Percentiles rank a stretch among this genome's conserved stretches.
phyloP scores from a whole-genome alignment of 345 rosid species.

The Boechera divaricarpa region DNA sequence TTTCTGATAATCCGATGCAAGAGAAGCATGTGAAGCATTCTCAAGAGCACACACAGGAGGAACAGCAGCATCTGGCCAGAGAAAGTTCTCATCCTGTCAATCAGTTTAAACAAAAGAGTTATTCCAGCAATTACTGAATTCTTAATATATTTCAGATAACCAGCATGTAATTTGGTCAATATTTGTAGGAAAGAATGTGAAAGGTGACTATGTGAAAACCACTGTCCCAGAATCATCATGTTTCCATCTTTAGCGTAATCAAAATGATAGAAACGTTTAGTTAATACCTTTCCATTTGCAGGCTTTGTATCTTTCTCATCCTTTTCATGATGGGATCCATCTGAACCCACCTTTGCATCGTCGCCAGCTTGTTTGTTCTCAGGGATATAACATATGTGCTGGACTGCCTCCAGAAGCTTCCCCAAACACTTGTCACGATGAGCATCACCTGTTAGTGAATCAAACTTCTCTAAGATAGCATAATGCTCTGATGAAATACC shows the following conservation, averaged over 20 bases:
- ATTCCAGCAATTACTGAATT: constrained; percentile 27
- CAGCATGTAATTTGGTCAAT: not conserved
- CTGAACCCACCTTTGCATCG: constrained; percentile 51
- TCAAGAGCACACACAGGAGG: constrained; percentile 80
- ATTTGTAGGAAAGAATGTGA: constrained; percentile 1
- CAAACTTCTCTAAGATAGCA: constrained; percentile 60
- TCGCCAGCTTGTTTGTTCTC: constrained; percentile 48
- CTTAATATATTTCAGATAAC: constrained; percentile 1
- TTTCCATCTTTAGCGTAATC: not conserved
- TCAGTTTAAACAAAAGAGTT: constrained; percentile 16
- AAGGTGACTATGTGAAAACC: constrained; percentile 5
- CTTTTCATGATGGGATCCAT: constrained; percentile 44
- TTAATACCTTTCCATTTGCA: constrained; percentile 55
- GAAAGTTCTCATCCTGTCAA: constrained; percentile 60
- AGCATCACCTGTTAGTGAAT: constrained; percentile 72
- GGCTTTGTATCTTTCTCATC: constrained; percentile 37
- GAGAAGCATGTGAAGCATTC: constrained; percentile 74
- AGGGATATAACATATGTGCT: constrained; percentile 61
- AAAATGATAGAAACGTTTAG: constrained; percentile 7
- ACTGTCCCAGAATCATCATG: no score
- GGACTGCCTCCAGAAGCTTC: constrained; percentile 83
- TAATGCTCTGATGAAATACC: constrained; percentile 59
- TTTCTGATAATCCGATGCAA: constrained; percentile 78
- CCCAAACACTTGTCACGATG: constrained; percentile 91
- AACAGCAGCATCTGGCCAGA: constrained; percentile 94